Evolutionary conservation across 169 alveolate genomes (phyloP).

Genomic region (Ichthyophthirius multifiliis): DNA sequence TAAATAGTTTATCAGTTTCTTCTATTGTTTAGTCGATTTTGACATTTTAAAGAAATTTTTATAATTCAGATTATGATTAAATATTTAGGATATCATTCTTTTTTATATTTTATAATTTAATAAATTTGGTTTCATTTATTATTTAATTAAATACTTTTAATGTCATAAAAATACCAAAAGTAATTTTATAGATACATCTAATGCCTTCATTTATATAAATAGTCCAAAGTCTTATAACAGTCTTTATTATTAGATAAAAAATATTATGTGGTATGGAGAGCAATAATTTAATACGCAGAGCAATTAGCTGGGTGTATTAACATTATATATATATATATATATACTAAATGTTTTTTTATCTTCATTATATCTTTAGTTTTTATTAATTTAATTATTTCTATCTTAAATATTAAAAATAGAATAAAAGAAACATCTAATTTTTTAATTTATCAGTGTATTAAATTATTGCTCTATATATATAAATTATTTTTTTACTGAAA

Average conservation of each 20-base stretch:
- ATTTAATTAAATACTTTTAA: not conserved
- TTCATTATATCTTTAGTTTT: too few species aligned
- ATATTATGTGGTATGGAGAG: too few species aligned
- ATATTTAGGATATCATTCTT: not conserved
- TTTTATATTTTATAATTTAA: not conserved
- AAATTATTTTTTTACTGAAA: not conserved
- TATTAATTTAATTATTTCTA: too few species aligned
- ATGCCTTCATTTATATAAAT: not conserved
- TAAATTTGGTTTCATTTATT: not conserved
- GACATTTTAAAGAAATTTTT: not conserved
- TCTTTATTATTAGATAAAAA: not conserved
- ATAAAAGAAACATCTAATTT: too few species aligned
- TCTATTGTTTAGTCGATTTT: not conserved
- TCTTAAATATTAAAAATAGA: too few species aligned
- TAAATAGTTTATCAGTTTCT: not conserved
- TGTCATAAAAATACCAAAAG: conserved; percentile 4
- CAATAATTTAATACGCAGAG: too few species aligned
- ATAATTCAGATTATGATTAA: not conserved
- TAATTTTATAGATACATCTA: not conserved
- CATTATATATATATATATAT: too few species aligned
- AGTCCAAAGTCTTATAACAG: conserved; percentile 1
- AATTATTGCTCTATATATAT: too few species aligned
- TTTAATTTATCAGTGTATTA: too few species aligned
- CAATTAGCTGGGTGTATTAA: too few species aligned
- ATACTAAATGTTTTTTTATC: too few species aligned